Evolutionary conservation across 2,329 filamentous ascomycete species (phyloP), one percentile per base, ranked within the genome.

Genomic region (Penicillium sp.): DNA sequence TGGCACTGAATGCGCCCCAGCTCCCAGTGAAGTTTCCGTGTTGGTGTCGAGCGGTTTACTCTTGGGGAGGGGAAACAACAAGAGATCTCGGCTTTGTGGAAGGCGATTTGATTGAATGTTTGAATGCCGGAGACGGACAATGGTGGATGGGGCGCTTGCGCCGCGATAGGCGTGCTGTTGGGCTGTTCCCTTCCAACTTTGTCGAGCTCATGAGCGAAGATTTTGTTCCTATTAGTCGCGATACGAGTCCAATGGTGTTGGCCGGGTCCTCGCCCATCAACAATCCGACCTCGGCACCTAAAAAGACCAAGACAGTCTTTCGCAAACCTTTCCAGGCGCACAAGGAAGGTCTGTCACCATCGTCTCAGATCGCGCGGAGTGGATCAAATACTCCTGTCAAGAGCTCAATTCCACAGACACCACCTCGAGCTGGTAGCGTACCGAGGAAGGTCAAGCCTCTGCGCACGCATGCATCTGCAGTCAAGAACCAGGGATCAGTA

Each of bases 91-190:
- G 95, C 17, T 99, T 99, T 79, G 91, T 99, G 70, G 95, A 99
- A 79, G 95, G 95, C 66, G 95, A 99, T 79, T 80, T 99, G 68
- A 99, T 99, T 76, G 95, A 99, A 86, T 97, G 94, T 74, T 84
- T 99, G 57, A 99, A 99, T 77, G 95, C 95, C 22, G 95, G 95
- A 66, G 95, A 99, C 80, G 95, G 95, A 56, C 93, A 92, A 51
- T 99, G 95, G 95, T 99, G 95, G 95, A 97, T 93, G 80, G 95
- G 95, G 53, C 88, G 94, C 66, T 81, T 99, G 74, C 91, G 89
- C 74, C 88, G 95, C 70, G 95, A 99, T 79, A 90, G 91, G 77
- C 88, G 93, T 73, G 93, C 94, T 72, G 89, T 97, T 72, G 95
- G 95, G 58, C 84, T 95, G 22, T 99, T 99, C 73, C 95, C 95